phyloP scores from a whole-genome alignment of 139 green algal species.

The Chlorella sp. region DNA sequence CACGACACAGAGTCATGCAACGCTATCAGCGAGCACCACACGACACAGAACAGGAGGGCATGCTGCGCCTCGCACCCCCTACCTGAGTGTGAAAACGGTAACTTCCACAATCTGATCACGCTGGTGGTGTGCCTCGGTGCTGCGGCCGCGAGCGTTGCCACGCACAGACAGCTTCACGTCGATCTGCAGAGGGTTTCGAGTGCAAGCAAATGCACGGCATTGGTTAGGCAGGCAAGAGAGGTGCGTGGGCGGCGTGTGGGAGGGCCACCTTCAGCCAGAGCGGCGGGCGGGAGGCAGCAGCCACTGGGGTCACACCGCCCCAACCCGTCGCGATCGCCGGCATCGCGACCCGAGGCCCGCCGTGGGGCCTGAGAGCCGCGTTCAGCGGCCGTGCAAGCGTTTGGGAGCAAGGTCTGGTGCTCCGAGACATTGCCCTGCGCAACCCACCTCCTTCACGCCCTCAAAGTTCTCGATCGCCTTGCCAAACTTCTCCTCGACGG shows the following conservation, averaged over 20 bases:
- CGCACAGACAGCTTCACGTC: constrained; percentile 73
- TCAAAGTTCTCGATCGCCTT: constrained; percentile 67
- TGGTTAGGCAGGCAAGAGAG: too few species aligned
- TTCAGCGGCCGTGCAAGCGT: too few species aligned
- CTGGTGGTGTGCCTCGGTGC: constrained; percentile 60
- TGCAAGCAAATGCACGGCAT: too few species aligned
- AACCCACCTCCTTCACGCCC: constrained; percentile 63
- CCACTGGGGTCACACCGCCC: too few species aligned
- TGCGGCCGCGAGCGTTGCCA: constrained; percentile 68
- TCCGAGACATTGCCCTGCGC: too few species aligned
- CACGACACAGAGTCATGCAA: too few species aligned
- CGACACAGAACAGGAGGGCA: not conserved
- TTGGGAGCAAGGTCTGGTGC: too few species aligned
- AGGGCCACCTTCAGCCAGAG: not conserved
- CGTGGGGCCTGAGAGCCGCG: not conserved
- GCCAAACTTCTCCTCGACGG: constrained; percentile 75
- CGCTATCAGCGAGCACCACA: too few species aligned
- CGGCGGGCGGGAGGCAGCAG: not conserved
- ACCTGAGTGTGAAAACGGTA: constrained; percentile 74
- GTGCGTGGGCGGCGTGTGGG: too few species aligned
- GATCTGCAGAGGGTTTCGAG: constrained; percentile 18
- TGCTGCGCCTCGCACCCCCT: not conserved
- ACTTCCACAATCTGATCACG: constrained; percentile 72
- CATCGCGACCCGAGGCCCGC: too few species aligned
- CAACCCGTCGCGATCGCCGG: too few species aligned